Base-by-base conservation (phyloP, 176 grass and related monocot genomes). In the Coix lacrymajobi region DNA sequence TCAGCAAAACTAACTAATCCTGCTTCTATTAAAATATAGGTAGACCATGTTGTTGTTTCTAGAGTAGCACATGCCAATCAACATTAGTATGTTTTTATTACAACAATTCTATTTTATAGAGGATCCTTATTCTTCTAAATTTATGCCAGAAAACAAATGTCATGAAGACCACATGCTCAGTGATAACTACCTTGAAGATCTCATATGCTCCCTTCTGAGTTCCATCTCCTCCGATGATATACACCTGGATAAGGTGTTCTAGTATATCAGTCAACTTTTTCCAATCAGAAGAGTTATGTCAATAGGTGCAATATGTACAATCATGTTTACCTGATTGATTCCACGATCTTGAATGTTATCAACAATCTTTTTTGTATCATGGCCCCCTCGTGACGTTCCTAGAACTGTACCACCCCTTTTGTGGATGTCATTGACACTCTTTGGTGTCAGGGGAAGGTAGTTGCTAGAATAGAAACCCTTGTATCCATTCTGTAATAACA, bases 401-500 rank as follows among this genome's bases (percentile, higher is more conserved):
- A 99, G 91, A 78, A 99, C 57, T 54, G 97, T 99, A 60, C 93
- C 97, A 61, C 97, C 97, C 77, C 80, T 91, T 84, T 99, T 99
- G 79, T 99, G 97, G 49, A 99, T 99, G 56, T 99, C 93, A 90
- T 99, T 87, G 57, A 99, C 97, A 78, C 69, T 90, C 57, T 99
- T 99, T 61, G 93, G 91, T 61, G 97, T 99, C 78, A 99, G 56
- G 56, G 81, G 28, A 80, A 99, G 81, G 24, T 92, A 94, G 78
- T 99, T 99, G 61, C 87, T 92, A 24, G 97, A 94, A 88, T 99
- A 99, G 87, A 99, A 99, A 11, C 97, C 97, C 84, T 92, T 99
- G 67, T 99, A 99, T 83, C 97, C 97, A 87, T 92, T 89, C 97
- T 99, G 85, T 76, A 88, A 77, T 11, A 76, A 48, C 29, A 66